These are phyloP conservation scores for Pyrrhoderma noxium DNA, from an alignment of 1,284 basidiomycete genomes.

Conservation along the genomic window DNA sequence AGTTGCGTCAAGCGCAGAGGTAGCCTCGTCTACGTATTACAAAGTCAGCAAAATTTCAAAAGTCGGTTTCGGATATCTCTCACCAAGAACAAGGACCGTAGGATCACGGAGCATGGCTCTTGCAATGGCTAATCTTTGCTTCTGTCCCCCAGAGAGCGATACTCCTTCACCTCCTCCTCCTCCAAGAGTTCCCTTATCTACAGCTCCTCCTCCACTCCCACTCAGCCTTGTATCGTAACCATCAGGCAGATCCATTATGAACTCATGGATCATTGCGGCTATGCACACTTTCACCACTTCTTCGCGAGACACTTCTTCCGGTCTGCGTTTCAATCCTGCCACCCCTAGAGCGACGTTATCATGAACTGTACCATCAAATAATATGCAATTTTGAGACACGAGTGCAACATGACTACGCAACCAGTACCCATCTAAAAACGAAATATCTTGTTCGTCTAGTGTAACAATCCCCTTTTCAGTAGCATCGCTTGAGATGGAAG, in stretches of 20 bases:
- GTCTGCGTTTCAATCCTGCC: slow-evolving; percentile 35
- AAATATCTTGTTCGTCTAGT: slow-evolving; percentile 78
- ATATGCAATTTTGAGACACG: slow-evolving; percentile 72
- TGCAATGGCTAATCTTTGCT: slow-evolving; percentile 88
- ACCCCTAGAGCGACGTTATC: slow-evolving; percentile 86
- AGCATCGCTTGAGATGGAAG: too few species aligned
- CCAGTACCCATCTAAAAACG: slow-evolving; percentile 73
- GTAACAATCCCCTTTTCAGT: slow-evolving; percentile 50
- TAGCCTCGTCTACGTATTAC: slow-evolving; percentile 76
- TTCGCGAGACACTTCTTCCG: slow-evolving; percentile 47
- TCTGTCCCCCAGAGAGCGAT: slow-evolving; percentile 86
- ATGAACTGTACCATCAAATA: slow-evolving; percentile 78
- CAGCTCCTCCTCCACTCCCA: too few species aligned
- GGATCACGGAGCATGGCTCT: slow-evolving; percentile 84
- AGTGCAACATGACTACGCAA: slow-evolving; percentile 67
- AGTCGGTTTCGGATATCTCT: slow-evolving; percentile 25
- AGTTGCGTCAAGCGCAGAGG: slow-evolving; percentile 88
- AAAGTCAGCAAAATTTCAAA: background rate
- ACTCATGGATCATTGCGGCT: slow-evolving; percentile 86
- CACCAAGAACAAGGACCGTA: slow-evolving; percentile 85
- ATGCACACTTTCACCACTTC: slow-evolving; percentile 80
- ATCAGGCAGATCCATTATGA: slow-evolving; percentile 73
- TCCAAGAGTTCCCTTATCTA: too few species aligned
- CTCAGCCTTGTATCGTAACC: slow-evolving; percentile 80
- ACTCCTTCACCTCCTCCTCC: slow-evolving; percentile 57